Percentiles rank a stretch among this genome's conserved stretches.
phyloP scores from a whole-genome alignment of 441 rosid genomes.

The Pelargonium citronellum region DNA sequence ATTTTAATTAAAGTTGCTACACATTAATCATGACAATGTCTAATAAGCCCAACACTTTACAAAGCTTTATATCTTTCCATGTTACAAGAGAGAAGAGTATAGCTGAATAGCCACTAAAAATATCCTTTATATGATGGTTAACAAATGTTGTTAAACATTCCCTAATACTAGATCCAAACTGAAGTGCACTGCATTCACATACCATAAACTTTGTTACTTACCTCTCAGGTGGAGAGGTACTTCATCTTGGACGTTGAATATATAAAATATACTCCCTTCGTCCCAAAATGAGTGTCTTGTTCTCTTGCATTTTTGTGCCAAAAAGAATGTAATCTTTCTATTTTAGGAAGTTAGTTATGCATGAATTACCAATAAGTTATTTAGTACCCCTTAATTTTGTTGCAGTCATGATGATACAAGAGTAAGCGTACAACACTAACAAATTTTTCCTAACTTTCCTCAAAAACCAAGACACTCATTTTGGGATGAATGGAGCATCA shows the following conservation, averaged over 20 bases:
- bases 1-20: background rate
- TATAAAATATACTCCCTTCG: too few species aligned
- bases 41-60: background rate
- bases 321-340: too few species aligned
- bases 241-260: background rate
- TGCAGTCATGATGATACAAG: too few species aligned
- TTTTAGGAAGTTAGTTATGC: too few species aligned
- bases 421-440: too few species aligned
- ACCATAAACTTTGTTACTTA: background rate
- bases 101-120: background rate
- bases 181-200: background rate
- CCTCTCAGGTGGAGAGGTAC: background rate
- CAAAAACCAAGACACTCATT: too few species aligned
- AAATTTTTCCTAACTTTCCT: too few species aligned
- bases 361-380: too few species aligned
- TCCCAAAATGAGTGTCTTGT: too few species aligned
- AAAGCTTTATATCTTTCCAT: background rate
- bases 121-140: background rate
- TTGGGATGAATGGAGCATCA: background rate
- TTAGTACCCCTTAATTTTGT: too few species aligned
- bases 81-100: background rate
- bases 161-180: background rate
- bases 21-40: background rate
- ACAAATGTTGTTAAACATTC: background rate
- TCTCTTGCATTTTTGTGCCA: too few species aligned